Base-by-base conservation (phyloP, 2,329 filamentous ascomycete species). In the Arachnopeziza araneosa region DNA sequence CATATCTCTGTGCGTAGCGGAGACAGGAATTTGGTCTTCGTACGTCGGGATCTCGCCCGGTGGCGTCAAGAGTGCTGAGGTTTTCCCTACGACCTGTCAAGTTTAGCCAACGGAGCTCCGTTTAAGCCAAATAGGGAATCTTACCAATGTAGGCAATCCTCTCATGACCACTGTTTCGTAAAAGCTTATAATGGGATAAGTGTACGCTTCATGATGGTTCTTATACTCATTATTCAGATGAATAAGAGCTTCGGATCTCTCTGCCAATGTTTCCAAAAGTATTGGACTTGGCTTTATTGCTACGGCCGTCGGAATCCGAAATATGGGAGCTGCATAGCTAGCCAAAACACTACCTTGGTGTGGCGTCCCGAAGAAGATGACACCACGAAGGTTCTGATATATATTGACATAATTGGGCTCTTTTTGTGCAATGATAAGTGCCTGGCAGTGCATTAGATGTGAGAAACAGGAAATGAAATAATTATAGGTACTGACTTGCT, bases 341-440 rank as follows among this genome's bases (percentile, higher is more conserved):
- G 65, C 65, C 2, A 60, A 23, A 14, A 21, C n/a, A 48, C 59
- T 62, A 3, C 65, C 65, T 54, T 61, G 55, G 49, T 67, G 65
- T 1, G 65, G 65, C 2, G 65, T 66, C 2, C 65, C 65, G 36
- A 66, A 66, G 55, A 67, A 67, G 2, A 66, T 57, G 1, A 63
- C 55, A 0, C 60, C 62, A 22, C 52, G 24, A 1, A 59, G 56
- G 24, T 50, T 58, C 1, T 56, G 9, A 32, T 58, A 58, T n/a
- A 67, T 60, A 0, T 55, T 22, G 1, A 10, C 55, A 26, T 66
- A 64, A 1, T 19, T 24, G 6, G 49, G 12, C 36, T 55, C 56
- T 9, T 61, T 24, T 5, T 53, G 30, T 23, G 64, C 62, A 17
- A 63, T 55, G 8, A 66, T n/a, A 2, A 66, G 56, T 10, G 64